phyloP scores from a whole-genome alignment of 208 protist genomes.

The Wallacemonas sp. region DNA sequence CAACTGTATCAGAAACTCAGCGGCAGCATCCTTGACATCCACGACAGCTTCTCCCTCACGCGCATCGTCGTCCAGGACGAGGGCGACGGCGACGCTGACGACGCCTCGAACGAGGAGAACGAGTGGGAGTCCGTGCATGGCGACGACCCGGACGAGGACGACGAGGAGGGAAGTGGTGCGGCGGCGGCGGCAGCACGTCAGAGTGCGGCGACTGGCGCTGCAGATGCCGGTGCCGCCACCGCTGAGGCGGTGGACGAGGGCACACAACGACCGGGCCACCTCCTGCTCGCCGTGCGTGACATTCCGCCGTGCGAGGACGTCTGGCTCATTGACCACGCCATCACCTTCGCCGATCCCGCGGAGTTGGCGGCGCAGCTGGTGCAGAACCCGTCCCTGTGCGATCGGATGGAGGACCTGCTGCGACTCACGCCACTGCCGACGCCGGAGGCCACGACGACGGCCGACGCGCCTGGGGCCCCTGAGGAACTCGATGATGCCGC shows the following conservation, averaged over 20 bases:
- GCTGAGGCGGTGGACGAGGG: neutral
- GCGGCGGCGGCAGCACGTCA: too few species aligned
- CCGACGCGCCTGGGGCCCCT: too few species aligned
- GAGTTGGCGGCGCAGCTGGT: constrained; percentile 32
- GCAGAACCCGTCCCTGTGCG: constrained; percentile 29
- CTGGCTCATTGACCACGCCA: constrained; percentile 63
- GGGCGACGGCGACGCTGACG: neutral
- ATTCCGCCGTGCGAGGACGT: constrained; percentile 39
- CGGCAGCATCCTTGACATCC: constrained; percentile 39
- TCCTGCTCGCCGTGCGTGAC: constrained; percentile 41
- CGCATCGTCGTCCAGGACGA: constrained; percentile 20
- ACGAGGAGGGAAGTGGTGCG: neutral
- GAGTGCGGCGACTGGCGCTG: too few species aligned
- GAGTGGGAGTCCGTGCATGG: too few species aligned
- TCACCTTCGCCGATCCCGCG: constrained; percentile 40
- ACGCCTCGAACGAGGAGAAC: too few species aligned
- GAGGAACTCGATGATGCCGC: too few species aligned
- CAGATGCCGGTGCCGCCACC: neutral
- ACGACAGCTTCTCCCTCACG: constrained; percentile 38
- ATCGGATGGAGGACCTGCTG: constrained; percentile 33
- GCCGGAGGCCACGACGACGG: too few species aligned
- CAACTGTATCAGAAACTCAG: constrained; percentile 44
- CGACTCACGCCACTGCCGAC: constrained; percentile 15
- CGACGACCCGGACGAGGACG: too few species aligned
- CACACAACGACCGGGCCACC: constrained; percentile 16